These are phyloP conservation scores for Suillus lakei DNA, from an alignment of 768 basidiomycete genomes.

Conservation along the genomic window DNA sequence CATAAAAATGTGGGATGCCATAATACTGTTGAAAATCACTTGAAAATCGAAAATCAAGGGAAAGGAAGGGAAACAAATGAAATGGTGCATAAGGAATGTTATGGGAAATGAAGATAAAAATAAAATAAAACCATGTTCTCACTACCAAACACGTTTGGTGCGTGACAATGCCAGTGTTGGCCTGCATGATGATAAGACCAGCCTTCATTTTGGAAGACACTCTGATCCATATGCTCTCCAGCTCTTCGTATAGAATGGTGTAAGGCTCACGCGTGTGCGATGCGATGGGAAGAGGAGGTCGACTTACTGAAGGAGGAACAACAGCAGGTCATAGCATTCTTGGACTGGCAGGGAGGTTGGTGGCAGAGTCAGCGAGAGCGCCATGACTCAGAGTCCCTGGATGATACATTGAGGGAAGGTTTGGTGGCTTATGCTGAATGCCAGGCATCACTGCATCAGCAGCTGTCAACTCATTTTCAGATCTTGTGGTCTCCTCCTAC, in stretches of 20 bases:
- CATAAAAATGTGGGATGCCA: too few species aligned
- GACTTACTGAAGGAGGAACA: conserved; percentile 16
- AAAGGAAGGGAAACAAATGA: too few species aligned
- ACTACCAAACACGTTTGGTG: too few species aligned
- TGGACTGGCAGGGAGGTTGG: conserved; percentile 4
- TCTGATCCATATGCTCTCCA: background rate
- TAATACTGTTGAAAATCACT: too few species aligned
- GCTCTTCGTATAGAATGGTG: conserved; percentile 20
- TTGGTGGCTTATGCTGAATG: background rate
- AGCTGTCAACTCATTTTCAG: background rate
- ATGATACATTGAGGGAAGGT: background rate
- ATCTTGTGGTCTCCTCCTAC: background rate
- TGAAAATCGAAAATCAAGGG: too few species aligned
- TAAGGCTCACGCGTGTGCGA: conserved; percentile 7
- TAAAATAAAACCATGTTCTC: too few species aligned
- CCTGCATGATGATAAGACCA: background rate
- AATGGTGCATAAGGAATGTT: too few species aligned
- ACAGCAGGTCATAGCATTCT: conserved; percentile 1
- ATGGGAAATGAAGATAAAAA: too few species aligned
- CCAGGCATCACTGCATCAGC: background rate
- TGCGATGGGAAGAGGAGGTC: conserved; percentile 20
- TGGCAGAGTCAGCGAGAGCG: conserved; percentile 5
- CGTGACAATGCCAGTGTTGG: background rate
- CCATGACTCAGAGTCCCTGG: background rate
- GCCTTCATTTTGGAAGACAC: background rate